Evolutionary conservation across 768 basidiomycete species (phyloP), one percentile per base, ranked within the genome.

Genomic region (Macrolepiota dolichaula): DNA sequence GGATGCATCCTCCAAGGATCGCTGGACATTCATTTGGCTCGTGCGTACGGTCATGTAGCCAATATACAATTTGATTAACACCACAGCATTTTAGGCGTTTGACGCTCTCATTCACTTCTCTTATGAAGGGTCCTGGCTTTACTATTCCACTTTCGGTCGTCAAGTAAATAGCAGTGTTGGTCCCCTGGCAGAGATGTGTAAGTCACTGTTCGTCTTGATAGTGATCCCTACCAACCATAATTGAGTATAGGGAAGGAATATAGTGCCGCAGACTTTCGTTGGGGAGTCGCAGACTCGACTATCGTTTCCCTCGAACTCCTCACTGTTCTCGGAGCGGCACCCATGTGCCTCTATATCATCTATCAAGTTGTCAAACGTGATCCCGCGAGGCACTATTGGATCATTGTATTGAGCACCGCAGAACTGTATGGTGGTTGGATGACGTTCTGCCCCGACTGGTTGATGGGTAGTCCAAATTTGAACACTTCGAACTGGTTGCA

Each of bases 391-490:
- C 84, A 88, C 69, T 89, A 88, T 69, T 95, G 92, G 92, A 84
- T 93, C 56, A 77, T 92, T 47, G 86, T 92, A 2, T 69, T 92
- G 50, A 83, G 86, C 67, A 91, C 88, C 1, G 89, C 83, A 0
- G 92, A 94, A 69, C 67, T 93, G 3, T 92, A 92, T 61, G 91
- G 91, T 66, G 87, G 87, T 85, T 92, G 86, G 86, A 92, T 94
- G 92, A 94, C 91, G 2, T 94, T 94, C 74, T 87, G 86, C 68
- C 92, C 92, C 0, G 92, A 93, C 73, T 93, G 91, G 91, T 74
- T 94, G 51, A 86, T 82, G 0, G 90, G 89, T 19, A 89, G 84
- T 67, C 84, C 86, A 0, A 89, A 81, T 70, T 73, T 94, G 56
- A 80, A 89, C 67, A 90, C 84, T 0, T 88, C 87, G 7, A 90